phyloP scores from a whole-genome alignment of 345 rosid species.

The Euphorbia pulcherrima region DNA sequence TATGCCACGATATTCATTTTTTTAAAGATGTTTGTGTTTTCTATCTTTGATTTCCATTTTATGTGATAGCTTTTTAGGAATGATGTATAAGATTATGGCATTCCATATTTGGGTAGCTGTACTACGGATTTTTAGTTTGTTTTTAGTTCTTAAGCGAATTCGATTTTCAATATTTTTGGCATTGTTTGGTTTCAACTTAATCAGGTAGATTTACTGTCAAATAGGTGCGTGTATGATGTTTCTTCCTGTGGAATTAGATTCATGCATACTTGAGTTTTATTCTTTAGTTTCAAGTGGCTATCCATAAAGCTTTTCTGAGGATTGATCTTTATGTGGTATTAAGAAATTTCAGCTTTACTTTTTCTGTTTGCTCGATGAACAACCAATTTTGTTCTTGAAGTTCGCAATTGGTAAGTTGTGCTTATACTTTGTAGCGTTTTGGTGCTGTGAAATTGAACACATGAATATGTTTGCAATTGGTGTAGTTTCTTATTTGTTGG shows the following conservation, averaged over 20 bases:
- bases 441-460: not conserved
- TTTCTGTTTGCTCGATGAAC: not conserved
- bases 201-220: not conserved
- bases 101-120: not conserved
- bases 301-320: not conserved
- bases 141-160: not conserved
- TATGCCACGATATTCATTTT: conserved; percentile 7
- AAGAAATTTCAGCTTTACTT: not conserved
- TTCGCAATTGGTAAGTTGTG: not conserved
- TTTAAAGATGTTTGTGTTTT: not conserved
- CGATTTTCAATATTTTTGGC: not conserved
- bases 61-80: not conserved
- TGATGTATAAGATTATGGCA: not conserved
- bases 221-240: not conserved
- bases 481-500: too few species aligned
- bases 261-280: not conserved
- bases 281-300: not conserved
- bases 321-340: not conserved
- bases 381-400: not conserved
- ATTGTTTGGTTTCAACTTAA: not conserved
- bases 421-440: not conserved
- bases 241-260: not conserved
- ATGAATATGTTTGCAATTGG: not conserved
- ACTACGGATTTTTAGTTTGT: not conserved
- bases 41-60: not conserved